Base-by-base conservation (phyloP, 139 green algal species). In the Edaphochlamys debaryana region DNA sequence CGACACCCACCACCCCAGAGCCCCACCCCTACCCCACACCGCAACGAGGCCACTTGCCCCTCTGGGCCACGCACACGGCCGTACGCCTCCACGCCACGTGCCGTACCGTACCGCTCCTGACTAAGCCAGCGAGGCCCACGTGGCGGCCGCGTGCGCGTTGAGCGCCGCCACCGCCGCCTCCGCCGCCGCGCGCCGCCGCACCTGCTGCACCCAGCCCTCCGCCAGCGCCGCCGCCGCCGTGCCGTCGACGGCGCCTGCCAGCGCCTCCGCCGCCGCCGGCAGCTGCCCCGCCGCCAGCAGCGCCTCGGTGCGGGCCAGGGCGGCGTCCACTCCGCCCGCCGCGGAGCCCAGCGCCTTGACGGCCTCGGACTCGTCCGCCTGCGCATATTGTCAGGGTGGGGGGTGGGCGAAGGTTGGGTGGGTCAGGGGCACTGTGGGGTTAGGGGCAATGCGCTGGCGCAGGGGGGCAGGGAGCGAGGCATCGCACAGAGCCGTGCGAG, bases 91-190 rank as follows among this genome's bases (percentile, higher is more conserved):
- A 54, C 45, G 45, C 45, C 13, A 9, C 45, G 11, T 54, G 11
- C 45, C 45, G 9, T 54, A 54, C 45, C 45, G 11, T 54, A 22
- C 45, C 45, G 45, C 45, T 54, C 45, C 45, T 9, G 45, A 22
- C 45, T 29, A 56, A 25, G 67, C 66, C 64, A 84, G 27, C 36
- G 78, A 68, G 23, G 78, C 50, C 78, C 66, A 84, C 4, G 48
- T 68, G 30, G 78, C 67, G n/a, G 78, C 66, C 66, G 78, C 78
- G 50, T 84, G 78, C 29, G 66, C 78, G 36, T 84, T 84, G 13
- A 84, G 78, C 78, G 67, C 78, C 50, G 78, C 23, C 78, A 84
- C 78, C 25, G 36, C 22, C 37, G 78, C 78, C 78, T 84, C 78
- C 48, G 50, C 66, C 64, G 78, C 64, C 36, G 78, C 78, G 23